phyloP scores from a whole-genome alignment of 2,329 filamentous ascomycete species.

The Madurella fahalii region DNA sequence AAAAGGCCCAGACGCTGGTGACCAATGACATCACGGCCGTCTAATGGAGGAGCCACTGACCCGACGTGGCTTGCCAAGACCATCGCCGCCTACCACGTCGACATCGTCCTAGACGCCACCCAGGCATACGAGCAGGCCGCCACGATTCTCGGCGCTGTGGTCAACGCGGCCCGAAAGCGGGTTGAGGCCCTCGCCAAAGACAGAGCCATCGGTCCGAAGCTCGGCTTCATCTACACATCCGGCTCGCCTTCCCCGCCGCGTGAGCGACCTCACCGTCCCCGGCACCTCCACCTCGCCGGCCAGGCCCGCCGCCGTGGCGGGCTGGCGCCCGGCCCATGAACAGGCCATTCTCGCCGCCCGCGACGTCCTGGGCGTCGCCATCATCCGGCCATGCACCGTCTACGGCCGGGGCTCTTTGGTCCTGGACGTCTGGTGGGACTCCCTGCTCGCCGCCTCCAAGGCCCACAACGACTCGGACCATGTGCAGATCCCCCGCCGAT shows the following conservation, averaged over 20 bases:
- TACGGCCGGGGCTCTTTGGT: background rate
- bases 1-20: background rate
- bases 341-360: background rate
- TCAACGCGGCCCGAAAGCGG: background rate
- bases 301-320: background rate
- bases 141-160: background rate
- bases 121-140: background rate
- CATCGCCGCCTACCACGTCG: background rate
- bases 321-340: background rate
- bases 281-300: background rate
- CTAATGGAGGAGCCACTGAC: background rate
- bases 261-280: background rate
- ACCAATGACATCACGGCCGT: background rate
- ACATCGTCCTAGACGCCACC: background rate
- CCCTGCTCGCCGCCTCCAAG: background rate
- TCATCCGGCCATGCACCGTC: background rate
- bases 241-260: background rate
- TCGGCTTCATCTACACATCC: background rate
- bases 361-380: background rate
- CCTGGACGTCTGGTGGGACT: background rate
- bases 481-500: background rate
- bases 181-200: background rate
- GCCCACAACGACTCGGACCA: background rate
- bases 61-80: background rate
- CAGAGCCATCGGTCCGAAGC: background rate